These are phyloP conservation scores for Vitis labrusca DNA, from an alignment of 164 flowering plant genomes.

Conservation along the genomic window DNA sequence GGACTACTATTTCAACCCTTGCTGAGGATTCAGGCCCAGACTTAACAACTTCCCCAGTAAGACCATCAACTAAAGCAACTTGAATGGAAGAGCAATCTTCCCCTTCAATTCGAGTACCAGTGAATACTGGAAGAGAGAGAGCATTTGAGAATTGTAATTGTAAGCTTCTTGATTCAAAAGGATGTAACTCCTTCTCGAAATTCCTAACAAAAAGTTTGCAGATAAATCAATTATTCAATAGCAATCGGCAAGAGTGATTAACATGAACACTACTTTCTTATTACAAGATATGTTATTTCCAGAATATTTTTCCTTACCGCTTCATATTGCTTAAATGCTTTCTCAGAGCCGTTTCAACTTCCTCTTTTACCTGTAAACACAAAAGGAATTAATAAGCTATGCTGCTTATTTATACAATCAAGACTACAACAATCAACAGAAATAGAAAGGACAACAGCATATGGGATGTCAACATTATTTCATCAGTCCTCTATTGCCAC, in stretches of 20 bases:
- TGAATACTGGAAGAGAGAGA: constrained; percentile 74
- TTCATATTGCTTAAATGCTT: constrained; percentile 38
- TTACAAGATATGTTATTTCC: background rate
- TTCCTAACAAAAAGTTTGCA: constrained; percentile 32
- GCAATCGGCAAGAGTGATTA: background rate
- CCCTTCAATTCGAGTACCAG: constrained; percentile 79
- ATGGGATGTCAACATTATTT: no score
- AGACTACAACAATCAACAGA: background rate
- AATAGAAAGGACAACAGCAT: background rate
- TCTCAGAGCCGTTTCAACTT: constrained; percentile 54
- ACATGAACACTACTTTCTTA: constrained; percentile 3
- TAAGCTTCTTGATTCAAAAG: constrained; percentile 53
- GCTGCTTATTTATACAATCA: background rate
- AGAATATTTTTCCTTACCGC: constrained; percentile 26
- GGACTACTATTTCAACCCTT: constrained; percentile 56
- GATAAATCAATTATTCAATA: constrained; percentile 1
- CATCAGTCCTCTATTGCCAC: no score
- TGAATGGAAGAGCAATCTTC: constrained; percentile 46
- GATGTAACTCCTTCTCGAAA: constrained; percentile 40
- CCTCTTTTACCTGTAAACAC: constrained; percentile 56
- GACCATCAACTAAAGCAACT: constrained; percentile 56
- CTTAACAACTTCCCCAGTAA: constrained; percentile 33
- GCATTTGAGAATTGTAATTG: constrained; percentile 53
- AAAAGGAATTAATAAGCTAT: no score
- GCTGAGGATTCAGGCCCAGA: constrained; percentile 48